These are phyloP conservation scores for Penicillium verhagenii DNA, from an alignment of 495 filamentous ascomycete species.

Conservation along the genomic window DNA sequence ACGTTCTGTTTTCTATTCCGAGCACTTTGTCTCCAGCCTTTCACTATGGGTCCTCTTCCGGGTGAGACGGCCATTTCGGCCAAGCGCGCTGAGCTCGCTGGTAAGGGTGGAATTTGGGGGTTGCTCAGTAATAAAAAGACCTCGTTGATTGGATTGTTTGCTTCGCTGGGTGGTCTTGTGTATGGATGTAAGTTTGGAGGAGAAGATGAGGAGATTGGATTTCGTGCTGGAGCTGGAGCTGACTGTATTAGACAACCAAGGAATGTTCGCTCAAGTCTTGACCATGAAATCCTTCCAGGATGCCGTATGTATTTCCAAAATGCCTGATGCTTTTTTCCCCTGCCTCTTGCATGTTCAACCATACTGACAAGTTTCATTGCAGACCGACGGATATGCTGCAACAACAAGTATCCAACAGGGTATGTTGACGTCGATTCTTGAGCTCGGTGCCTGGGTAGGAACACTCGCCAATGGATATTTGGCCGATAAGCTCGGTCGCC, in stretches of 20 bases:
- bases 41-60: slow-evolving; percentile 17
- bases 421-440: slow-evolving; percentile 73
- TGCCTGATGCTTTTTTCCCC: too few relatives aligned
- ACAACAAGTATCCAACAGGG: slow-evolving; percentile 55
- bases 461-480: slow-evolving; percentile 72
- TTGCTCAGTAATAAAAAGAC: slow-evolving; percentile 35
- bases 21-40: neutral
- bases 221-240: neutral
- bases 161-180: slow-evolving; percentile 37
- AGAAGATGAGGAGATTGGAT: neutral
- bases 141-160: slow-evolving; percentile 33
- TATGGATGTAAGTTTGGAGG: slow-evolving; percentile 33
- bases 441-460: slow-evolving; percentile 81
- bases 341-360: too few relatives aligned
- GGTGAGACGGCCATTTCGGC: slow-evolving; percentile 30
- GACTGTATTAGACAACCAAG: slow-evolving; percentile 31
- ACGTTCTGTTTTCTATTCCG: neutral
- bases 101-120: slow-evolving; percentile 27
- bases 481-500: slow-evolving; percentile 70
- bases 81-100: slow-evolving; percentile 38
- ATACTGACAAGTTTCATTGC: neutral
- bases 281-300: slow-evolving; percentile 32
- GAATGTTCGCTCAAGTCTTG: slow-evolving; percentile 40
- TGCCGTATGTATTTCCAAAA: slow-evolving; percentile 28
- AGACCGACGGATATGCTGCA: slow-evolving; percentile 36